Percentiles rank a stretch among this genome's conserved stretches.
Conservation (phyloP, 441 rosid genomes). For the Manihot esculenta region DNA sequence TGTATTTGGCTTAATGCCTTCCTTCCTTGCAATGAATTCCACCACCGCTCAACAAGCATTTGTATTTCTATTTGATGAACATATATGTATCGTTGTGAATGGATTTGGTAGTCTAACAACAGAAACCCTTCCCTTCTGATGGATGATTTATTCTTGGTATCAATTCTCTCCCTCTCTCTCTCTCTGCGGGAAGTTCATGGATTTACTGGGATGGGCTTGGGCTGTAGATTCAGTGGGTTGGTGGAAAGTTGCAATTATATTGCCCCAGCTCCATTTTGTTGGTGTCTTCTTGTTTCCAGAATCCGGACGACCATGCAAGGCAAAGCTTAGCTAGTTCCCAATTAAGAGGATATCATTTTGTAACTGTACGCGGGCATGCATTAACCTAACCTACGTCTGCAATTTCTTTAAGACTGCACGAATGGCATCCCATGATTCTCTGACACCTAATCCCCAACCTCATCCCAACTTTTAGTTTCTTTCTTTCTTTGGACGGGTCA, state of each 20-base stretch:
- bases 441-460: too few species aligned
- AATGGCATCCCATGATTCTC: background rate
- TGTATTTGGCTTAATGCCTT: too few species aligned
- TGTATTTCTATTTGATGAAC: too few species aligned
- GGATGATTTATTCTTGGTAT: too few species aligned
- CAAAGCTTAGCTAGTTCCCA: background rate
- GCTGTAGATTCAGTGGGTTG: slow-evolving; percentile 15
- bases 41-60: too few species aligned
- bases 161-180: too few species aligned
- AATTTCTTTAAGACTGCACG: background rate
- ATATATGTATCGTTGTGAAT: background rate
- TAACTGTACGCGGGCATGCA: background rate
- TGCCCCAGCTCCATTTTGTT: background rate
- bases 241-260: slow-evolving; percentile 13
- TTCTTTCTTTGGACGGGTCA: background rate
- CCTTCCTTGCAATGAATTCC: too few species aligned
- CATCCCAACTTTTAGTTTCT: background rate
- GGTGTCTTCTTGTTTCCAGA: background rate
- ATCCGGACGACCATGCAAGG: background rate
- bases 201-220: slow-evolving; percentile 4
- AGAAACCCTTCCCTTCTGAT: background rate
- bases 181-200: too few species aligned
- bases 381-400: background rate
- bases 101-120: background rate
- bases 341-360: background rate